Percentiles rank a stretch among this genome's conserved stretches.
Conservation (phyloP, 2,329 filamentous ascomycete species). For the Trichoderma afroharzianum region DNA sequence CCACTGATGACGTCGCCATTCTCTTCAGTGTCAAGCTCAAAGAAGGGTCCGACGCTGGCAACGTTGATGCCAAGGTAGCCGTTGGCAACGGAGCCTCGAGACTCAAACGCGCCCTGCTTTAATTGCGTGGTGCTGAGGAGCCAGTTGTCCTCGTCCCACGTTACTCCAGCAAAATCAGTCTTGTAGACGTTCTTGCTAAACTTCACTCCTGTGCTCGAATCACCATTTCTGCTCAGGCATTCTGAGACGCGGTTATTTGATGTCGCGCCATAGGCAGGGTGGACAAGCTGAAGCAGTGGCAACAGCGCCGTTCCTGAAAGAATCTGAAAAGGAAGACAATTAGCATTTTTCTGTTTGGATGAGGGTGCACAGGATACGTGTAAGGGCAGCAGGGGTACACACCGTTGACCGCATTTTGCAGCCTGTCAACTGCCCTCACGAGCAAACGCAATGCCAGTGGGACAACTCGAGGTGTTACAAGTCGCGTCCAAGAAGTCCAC, state of each 20-base stretch:
- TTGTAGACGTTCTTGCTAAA: conserved; percentile 20
- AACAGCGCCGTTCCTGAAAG: not conserved
- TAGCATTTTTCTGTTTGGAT: not conserved
- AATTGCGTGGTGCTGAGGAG: conserved; percentile 24
- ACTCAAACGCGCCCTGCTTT: conserved; percentile 27
- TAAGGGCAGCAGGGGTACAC: not conserved
- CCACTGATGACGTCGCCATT: conserved; percentile 47
- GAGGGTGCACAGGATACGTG: not conserved
- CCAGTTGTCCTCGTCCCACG: conserved; percentile 29
- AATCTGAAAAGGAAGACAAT: not conserved
- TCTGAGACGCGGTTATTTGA: not conserved
- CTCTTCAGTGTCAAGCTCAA: conserved; percentile 24
- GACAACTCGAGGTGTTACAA: not conserved
- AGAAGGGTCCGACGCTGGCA: conserved; percentile 28
- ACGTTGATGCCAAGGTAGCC: conserved; percentile 29
- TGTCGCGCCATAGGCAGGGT: not conserved
- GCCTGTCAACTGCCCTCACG: not conserved
- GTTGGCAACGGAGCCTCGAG: conserved; percentile 29
- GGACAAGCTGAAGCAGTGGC: conserved; percentile 1
- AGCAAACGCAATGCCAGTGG: not conserved
- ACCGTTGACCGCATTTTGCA: conserved; percentile 13
- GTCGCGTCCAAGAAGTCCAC: not conserved
- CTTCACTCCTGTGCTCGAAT: not conserved
- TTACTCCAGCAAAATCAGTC: conserved; percentile 26
- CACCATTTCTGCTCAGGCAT: not conserved